These are phyloP conservation scores for Gastrolobium villosum DNA, from an alignment of 306 rosid genomes.

Conservation along the genomic window DNA sequence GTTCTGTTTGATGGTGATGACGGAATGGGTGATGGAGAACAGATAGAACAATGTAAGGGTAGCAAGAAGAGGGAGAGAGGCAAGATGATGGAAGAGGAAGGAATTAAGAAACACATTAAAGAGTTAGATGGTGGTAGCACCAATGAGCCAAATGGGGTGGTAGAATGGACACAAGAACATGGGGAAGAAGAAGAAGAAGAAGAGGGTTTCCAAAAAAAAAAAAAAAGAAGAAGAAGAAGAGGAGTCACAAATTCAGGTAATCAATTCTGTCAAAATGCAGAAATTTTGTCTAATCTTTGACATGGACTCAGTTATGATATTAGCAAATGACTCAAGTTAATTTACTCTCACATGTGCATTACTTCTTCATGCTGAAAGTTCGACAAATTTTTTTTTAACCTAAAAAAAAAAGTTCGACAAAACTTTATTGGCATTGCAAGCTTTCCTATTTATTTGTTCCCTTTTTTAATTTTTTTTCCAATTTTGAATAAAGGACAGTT, in stretches of 20 bases:
- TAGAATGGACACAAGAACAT: neutral
- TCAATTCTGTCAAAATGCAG: neutral
- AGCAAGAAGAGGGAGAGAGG: slow-evolving; percentile 37
- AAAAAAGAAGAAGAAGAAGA: too few species aligned
- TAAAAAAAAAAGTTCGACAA: too few species aligned
- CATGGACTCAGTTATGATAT: too few species aligned
- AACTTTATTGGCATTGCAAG: neutral
- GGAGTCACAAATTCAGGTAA: slow-evolving; percentile 46
- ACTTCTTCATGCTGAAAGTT: neutral
- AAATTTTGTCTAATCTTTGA: neutral
- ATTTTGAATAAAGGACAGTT: too few species aligned
- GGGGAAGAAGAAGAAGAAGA: too few species aligned
- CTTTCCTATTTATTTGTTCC: neutral
- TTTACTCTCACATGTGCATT: too few species aligned
- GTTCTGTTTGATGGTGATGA: neutral
- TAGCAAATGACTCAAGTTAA: too few species aligned
- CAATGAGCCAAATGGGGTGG: neutral
- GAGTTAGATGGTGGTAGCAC: neutral
- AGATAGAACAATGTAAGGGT: neutral
- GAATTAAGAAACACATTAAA: slow-evolving; percentile 1
- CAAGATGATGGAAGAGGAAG: slow-evolving; percentile 2
- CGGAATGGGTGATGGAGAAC: neutral
- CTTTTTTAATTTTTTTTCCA: neutral
- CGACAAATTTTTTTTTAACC: too few species aligned
- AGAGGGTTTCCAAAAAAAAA: too few species aligned